Evolutionary conservation across 116 monocot species (phyloP).

Genomic region (Zostera marina): DNA sequence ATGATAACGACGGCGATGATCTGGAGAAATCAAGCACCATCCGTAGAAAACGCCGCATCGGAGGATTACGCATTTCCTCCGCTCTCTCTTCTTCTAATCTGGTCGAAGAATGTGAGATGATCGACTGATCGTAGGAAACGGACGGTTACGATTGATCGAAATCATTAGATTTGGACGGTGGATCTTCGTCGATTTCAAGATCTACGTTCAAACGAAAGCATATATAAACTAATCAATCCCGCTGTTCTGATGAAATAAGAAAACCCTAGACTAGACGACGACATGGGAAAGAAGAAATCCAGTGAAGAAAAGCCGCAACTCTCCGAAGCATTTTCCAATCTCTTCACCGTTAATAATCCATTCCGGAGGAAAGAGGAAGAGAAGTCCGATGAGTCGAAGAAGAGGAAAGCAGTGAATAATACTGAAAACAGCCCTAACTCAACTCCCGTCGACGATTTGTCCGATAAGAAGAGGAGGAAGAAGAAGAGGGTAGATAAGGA

Average conservation of each 20-base stretch:
- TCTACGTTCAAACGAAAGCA: background rate
- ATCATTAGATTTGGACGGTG: no score
- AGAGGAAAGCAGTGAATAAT: conserved; percentile 1
- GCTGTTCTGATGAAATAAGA: background rate
- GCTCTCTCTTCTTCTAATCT: background rate
- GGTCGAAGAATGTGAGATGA: background rate
- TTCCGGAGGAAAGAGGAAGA: conserved; percentile 16
- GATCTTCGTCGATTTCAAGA: background rate
- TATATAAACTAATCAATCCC: background rate
- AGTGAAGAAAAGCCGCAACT: background rate
- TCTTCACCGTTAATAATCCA: conserved; percentile 20
- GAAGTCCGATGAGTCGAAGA: background rate
- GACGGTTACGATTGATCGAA: no score
- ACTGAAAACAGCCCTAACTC: background rate
- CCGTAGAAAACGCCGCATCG: conserved; percentile 12
- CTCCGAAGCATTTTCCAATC: conserved; percentile 2
- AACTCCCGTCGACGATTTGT: background rate
- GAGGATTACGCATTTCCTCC: conserved; percentile 18
- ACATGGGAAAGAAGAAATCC: conserved; percentile 2
- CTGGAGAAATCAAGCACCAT: background rate
- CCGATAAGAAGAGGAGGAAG: conserved; percentile 8
- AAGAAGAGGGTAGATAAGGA: conserved; percentile 2
- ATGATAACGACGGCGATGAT: conserved; percentile 2
- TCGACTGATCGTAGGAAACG: background rate
- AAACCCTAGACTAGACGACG: conserved; percentile 5